Evolutionary conservation across 2,329 filamentous ascomycete genomes (phyloP).

Genomic region (Zymoseptoria passerinii): DNA sequence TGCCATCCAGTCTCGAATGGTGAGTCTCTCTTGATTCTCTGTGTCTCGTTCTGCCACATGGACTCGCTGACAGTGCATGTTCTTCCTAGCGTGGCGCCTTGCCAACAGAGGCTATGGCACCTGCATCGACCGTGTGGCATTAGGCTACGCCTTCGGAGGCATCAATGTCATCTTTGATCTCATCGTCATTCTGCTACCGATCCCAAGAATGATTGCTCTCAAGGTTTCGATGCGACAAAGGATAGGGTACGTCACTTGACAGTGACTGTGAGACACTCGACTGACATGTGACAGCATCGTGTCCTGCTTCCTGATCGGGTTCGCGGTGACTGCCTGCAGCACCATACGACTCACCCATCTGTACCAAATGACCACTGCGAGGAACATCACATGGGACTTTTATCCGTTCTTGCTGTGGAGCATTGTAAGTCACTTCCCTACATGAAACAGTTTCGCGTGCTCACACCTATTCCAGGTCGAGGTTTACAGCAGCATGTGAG

Average conservation of each 20-base stretch:
- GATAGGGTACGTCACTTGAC: slow-evolving; percentile 1
- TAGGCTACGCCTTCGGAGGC: slow-evolving; percentile 5
- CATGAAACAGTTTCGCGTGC: not conserved
- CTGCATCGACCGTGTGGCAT: slow-evolving; percentile 5
- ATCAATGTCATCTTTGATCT: slow-evolving; percentile 9
- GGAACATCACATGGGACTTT: slow-evolving; percentile 11
- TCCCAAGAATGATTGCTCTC: slow-evolving; percentile 8
- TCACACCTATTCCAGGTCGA: not conserved
- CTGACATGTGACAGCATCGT: slow-evolving; percentile 3
- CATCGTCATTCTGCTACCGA: slow-evolving; percentile 9
- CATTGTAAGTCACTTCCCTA: not conserved
- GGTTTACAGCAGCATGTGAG: not conserved
- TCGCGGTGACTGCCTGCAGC: slow-evolving; percentile 9
- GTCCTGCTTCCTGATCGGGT: slow-evolving; percentile 8
- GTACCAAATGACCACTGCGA: slow-evolving; percentile 6
- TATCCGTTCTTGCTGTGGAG: slow-evolving; percentile 5
- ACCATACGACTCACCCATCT: slow-evolving; percentile 9
- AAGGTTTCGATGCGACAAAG: slow-evolving; percentile 5
- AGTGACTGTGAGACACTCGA: not conserved
- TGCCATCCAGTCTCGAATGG: slow-evolving; percentile 3
- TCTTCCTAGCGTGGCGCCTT: not conserved
- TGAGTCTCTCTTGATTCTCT: not conserved
- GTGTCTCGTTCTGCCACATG: not conserved
- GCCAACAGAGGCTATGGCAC: slow-evolving; percentile 1
- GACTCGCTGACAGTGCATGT: not conserved